Evolutionary conservation across 345 rosid genomes (phyloP), one percentile per base, ranked within the genome.

Genomic region (Reutealis trisperma): DNA sequence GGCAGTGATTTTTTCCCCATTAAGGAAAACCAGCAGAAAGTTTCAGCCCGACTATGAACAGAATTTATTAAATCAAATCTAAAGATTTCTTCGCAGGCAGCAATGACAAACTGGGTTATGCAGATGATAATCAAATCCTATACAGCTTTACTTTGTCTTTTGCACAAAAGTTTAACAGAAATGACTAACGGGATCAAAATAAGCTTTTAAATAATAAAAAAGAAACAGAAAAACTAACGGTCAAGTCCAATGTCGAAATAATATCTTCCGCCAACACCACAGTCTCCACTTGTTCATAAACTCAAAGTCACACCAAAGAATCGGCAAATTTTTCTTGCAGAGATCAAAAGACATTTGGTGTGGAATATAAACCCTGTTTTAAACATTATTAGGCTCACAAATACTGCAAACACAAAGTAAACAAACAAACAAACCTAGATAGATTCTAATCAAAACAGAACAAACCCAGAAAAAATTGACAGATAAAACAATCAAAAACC

Each of bases 201-300:
- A 27, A 68, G 0, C 71, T 25, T 49, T 16, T 14, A 24, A 37
- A 19, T 16, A 10, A 37, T 37, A 6, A 37, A 41, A 27, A 41
- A 54, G 21, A 0, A 63, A 69, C 71, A 47, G 47, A 22, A 65
- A 49, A 75, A 3, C 70, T 51, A 61, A 55, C 73, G 6, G 87
- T 85, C 93, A 93, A 82, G 92, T 90, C 97, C 94, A 90, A 71
- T 91, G 92, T 15, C 89, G 84, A 73, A 92, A 90, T 41, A 84
- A 68, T 71, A 75, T 78, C 80, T 82, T 90, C 74, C 87, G 80
- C 22, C 90, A 79, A 65, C 86, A 89, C 89, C 98, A 88, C 78
- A 84, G 84, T 83, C 89, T 90, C 84, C 95, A 89, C 64, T 86
- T 78, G 90, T 84, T 89, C 94, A 90, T 85, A 83, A 88, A 89